Percentiles rank a stretch among this genome's conserved stretches.
Evolutionary conservation across 2,329 filamentous ascomycete species (phyloP).

Genomic region (Cordyceps pruinosa): DNA sequence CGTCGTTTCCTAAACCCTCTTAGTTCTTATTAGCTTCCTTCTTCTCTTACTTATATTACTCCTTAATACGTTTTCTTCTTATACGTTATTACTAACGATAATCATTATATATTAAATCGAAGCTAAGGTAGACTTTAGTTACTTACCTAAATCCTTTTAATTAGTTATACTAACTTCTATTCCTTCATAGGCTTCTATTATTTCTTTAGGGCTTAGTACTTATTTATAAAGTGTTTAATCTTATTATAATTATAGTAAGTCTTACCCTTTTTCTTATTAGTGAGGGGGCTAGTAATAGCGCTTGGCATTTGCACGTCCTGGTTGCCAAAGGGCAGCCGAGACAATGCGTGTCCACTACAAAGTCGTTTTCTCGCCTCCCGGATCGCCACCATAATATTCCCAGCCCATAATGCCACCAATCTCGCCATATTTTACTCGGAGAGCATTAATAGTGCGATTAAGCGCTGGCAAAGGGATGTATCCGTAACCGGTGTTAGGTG

Average conservation of each 20-base stretch:
- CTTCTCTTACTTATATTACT: no score
- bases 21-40: background rate
- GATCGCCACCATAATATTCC: conserved; percentile 78
- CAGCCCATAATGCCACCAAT: conserved; percentile 86
- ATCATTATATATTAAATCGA: no score
- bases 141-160: no score
- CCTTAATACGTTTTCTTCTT: no score
- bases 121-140: no score
- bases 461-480: conserved; percentile 39
- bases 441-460: conserved; percentile 30
- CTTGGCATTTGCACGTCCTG: background rate
- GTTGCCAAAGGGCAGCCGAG: background rate
- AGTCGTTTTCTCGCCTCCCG: conserved; percentile 49
- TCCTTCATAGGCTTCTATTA: no score
- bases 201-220: no score
- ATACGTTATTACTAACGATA: no score
- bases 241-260: no score
- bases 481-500: conserved; percentile 56
- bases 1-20: background rate
- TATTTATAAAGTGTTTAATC: no score
- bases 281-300: no score
- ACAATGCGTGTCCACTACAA: conserved; percentile 65
- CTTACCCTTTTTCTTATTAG: background rate
- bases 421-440: conserved; percentile 44
- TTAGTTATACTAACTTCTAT: no score